Evolutionary conservation across 495 filamentous ascomycete genomes (phyloP), one percentile per base, ranked within the genome.

Genomic region (Penicillium robsamsonii): DNA sequence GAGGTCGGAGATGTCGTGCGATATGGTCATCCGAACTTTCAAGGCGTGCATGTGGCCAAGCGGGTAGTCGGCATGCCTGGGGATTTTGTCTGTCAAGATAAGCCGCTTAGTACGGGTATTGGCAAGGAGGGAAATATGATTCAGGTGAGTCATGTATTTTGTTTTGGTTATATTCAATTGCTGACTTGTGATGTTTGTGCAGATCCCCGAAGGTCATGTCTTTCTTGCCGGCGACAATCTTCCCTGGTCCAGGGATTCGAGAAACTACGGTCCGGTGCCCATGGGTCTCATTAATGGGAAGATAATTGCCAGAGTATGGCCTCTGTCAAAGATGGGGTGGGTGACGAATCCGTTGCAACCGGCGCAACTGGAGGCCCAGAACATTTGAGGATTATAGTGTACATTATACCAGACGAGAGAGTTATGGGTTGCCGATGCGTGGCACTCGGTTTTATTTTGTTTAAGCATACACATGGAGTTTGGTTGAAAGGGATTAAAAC

Each of bases 121-220:
- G 65, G 79, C 59, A 63, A 61, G 56, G 66, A 63, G 43, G 71
- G 77, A 56, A 76, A 73, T 59, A 95, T 96, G 90, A 80, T 96
- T 41, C 88, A 92, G 83, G 90, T 69, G 25, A 17, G 59, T 90
- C 61, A 43, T 31, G 38, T 9, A 2, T 49, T 47, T 30, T 33
- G 43, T 90, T 64, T 42, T 17, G 38, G 3, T 5, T 46, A 43
- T 20, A 13, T 35, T 54, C 33, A 46, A 56, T 46, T 54, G 45
- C 47, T 66, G 53, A 58, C 27, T 42, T 12, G n/a, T 47, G 41
- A 13, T 13, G 35, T 45, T 27, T 61, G 54, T 17, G 2, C 4
- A 93, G 91, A 84, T 97, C 13, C 94, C 94, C 0, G 77, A 86
- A 61, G 94, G 94, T 9, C 93, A 97, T 77, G 91, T 89, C 61